These are phyloP conservation scores for Dendrocalamus latiflorus DNA, from an alignment of 202 grass and related monocot genomes.

Conservation along the genomic window DNA sequence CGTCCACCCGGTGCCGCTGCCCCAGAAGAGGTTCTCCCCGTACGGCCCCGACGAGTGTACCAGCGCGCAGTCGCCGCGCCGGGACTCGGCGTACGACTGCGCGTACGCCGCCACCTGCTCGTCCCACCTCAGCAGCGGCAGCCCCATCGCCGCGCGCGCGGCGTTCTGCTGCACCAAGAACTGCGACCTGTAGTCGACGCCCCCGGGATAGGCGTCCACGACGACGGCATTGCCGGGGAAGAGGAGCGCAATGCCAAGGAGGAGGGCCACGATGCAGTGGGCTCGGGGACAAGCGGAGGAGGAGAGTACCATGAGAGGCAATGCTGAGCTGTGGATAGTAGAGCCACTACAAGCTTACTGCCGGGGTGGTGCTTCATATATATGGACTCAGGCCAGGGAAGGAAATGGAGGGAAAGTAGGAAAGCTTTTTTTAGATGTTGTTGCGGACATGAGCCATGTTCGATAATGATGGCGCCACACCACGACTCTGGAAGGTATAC, in stretches of 20 bases:
- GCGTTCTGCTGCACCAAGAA: conserved; percentile 65
- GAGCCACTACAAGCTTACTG: neutral
- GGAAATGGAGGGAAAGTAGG: neutral
- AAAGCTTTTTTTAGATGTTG: conserved; percentile 6
- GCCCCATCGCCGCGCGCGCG: conserved; percentile 36
- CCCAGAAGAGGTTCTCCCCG: conserved; percentile 95
- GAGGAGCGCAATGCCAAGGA: conserved; percentile 21
- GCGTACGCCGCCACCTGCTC: conserved; percentile 56
- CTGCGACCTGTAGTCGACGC: conserved; percentile 14
- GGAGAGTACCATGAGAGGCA: conserved; percentile 24
- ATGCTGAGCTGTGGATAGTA: conserved; percentile 20
- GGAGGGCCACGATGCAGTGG: neutral
- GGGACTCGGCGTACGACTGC: conserved; percentile 53
- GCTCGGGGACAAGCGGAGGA: neutral
- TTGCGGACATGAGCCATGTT: conserved; percentile 46
- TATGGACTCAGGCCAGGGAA: conserved; percentile 5
- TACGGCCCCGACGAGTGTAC: conserved; percentile 75
- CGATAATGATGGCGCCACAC: conserved; percentile 40
- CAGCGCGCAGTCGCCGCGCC: conserved; percentile 74
- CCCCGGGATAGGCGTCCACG: neutral
- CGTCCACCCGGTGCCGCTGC: too few species aligned
- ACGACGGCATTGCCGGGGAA: neutral
- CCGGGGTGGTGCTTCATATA: neutral
- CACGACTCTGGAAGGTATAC: conserved; percentile 32
- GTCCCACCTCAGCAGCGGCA: conserved; percentile 58